Evolutionary conservation across 1,284 basidiomycete species (phyloP), one percentile per base, ranked within the genome.

Genomic region (Blastosporella zonata): DNA sequence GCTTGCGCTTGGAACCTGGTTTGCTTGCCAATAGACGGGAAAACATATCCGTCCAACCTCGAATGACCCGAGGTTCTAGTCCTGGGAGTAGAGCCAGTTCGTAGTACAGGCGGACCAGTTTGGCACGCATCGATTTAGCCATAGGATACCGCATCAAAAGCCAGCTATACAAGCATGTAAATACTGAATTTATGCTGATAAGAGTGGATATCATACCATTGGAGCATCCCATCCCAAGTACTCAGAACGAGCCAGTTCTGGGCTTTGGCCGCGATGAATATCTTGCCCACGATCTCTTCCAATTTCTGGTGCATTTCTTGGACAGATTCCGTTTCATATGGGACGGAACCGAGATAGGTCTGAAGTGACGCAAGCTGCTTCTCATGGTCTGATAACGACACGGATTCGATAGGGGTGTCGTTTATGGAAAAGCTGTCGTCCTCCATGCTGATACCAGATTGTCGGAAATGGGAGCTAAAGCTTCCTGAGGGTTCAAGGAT

Each of bases 91-190:
- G 65, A 55, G 79, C 79, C 6, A 92, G 68, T 62, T 93, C 86
- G 61, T 90, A 95, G 70, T 92, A 94, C 35, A 95, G 71, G 18
- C 76, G 75, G 13, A 86, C 87, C 38, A 96, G 79, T 59, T 83
- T 82, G n/a, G 86, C 85, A 15, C 93, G 84, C 22, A 81, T 82
- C 33, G 79, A 60, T 47, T 81, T 89, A 39, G 78, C 67, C 62
- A 93, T 81, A 1, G 90, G 90, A 65, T 93, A 93, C 46, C 83
- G 83, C 78, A 92, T 80, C 53, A 85, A 73, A 42, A 92, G 66
- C 90, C 91, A 93, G 65, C 89, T 93, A 54, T 31, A 20, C 27
- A 23, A n/a, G 46, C 10, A 45, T 42, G 22, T 34, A 46, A 33
- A 29, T 29, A 28, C 22, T 21, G 20, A 37, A 2, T 22, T 15